Evolutionary conservation across 2,329 filamentous ascomycete species (phyloP).

Genomic region (Colletotrichum shisoi): DNA sequence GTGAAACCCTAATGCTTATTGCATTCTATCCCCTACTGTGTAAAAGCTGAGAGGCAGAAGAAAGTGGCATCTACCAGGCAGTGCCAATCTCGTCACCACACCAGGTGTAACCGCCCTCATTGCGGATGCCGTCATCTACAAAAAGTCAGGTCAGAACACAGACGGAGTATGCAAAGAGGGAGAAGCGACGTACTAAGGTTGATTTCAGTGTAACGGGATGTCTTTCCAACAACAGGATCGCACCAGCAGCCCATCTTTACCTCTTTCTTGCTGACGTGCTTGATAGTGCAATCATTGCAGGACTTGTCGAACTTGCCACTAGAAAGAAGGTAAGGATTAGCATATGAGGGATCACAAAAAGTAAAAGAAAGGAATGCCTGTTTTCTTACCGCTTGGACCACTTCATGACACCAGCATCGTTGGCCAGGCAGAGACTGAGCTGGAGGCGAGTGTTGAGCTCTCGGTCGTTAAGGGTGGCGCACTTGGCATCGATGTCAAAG

Average conservation of each 20-base stretch:
- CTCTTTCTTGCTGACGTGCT: slow-evolving; percentile 15
- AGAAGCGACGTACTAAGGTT: slow-evolving; percentile 7
- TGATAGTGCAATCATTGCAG: slow-evolving; percentile 30
- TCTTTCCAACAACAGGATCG: background rate
- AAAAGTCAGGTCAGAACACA: background rate
- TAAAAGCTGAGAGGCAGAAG: slow-evolving; percentile 1
- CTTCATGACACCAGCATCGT: slow-evolving; percentile 29
- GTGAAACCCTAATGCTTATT: background rate
- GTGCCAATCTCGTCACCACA: slow-evolving; percentile 32
- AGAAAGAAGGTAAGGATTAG: background rate
- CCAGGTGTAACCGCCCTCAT: slow-evolving; percentile 30
- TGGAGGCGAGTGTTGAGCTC: slow-evolving; percentile 27
- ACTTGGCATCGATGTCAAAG: slow-evolving; percentile 30
- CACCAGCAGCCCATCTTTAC: slow-evolving; percentile 18
- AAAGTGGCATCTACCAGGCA: background rate
- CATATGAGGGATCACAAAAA: too few relatives aligned
- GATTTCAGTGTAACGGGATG: background rate
- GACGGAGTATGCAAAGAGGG: background rate
- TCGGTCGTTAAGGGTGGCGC: slow-evolving; percentile 16
- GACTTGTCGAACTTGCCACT: slow-evolving; percentile 29
- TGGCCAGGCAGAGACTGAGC: slow-evolving; percentile 37
- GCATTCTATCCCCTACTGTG: too few relatives aligned
- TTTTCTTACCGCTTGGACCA: slow-evolving; percentile 28
- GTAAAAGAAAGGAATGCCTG: too few relatives aligned
- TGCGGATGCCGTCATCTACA: slow-evolving; percentile 30